Conservation (phyloP, 164 flowering plant genomes). For the Vitis cinerea region DNA sequence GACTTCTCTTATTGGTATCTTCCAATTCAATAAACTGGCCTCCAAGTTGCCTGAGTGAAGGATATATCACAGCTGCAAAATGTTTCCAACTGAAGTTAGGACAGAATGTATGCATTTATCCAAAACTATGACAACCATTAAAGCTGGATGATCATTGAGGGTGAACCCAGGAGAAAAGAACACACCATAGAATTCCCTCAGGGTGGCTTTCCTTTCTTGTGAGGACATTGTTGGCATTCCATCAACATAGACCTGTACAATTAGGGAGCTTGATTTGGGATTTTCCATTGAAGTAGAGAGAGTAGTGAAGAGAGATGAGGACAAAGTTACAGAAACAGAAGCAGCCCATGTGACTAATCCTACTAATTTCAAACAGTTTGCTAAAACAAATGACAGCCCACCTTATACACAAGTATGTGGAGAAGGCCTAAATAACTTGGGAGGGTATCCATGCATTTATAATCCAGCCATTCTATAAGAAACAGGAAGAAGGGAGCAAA, state of each 20-base stretch:
- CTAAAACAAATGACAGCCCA: slow-evolving; percentile 14
- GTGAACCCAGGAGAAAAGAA: background rate
- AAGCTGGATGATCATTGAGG: too few relatives aligned
- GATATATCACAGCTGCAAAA: slow-evolving; percentile 74
- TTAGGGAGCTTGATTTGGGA: background rate
- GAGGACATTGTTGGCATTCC: slow-evolving; percentile 58
- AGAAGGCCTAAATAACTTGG: slow-evolving; percentile 80
- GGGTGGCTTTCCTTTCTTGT: slow-evolving; percentile 59
- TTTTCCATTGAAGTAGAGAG: background rate
- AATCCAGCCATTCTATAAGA: slow-evolving; percentile 83
- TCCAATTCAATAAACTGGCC: slow-evolving; percentile 36
- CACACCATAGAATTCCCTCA: slow-evolving; percentile 70
- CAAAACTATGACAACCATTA: background rate
- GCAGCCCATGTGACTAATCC: background rate
- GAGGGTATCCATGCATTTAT: slow-evolving; percentile 64
- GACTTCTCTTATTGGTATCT: slow-evolving; percentile 19
- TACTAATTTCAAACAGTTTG: background rate
- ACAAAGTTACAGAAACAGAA: background rate
- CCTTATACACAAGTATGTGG: slow-evolving; percentile 81
- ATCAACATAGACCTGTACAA: slow-evolving; percentile 58
- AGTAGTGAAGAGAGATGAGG: background rate
- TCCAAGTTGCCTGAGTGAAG: slow-evolving; percentile 63
- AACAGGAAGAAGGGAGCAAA: slow-evolving; percentile 73
- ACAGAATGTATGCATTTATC: background rate
- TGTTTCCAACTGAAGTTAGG: background rate